Conservation (phyloP, 148 eudicot species). For the Agrostemma githago region DNA sequence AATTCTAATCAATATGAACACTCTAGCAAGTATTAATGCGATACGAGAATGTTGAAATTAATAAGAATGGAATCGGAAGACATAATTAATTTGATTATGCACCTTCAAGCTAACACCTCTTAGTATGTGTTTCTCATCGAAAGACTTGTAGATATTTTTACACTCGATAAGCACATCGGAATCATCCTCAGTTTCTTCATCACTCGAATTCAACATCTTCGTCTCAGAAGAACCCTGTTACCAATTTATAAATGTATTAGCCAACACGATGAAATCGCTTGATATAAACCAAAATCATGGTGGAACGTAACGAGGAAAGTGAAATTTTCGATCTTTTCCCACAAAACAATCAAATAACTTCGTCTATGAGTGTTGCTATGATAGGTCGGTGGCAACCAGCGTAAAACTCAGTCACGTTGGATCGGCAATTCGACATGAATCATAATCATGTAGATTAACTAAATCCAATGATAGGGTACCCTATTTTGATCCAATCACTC, state of each 20-base stretch:
- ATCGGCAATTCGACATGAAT: no score
- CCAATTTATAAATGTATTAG: not conserved
- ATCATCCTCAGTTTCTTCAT: slow-evolving; percentile 49
- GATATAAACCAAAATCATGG: not conserved
- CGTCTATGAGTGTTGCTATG: no score
- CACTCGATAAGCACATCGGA: slow-evolving; percentile 95
- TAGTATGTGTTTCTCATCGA: slow-evolving; percentile 86
- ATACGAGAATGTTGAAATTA: not conserved
- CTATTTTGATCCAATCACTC: no score
- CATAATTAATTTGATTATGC: slow-evolving; percentile 2
- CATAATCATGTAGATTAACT: no score
- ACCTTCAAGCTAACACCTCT: slow-evolving; percentile 96
- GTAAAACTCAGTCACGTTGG: no score
- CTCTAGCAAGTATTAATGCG: not conserved
- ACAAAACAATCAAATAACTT: no score
- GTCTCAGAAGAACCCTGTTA: slow-evolving; percentile 44
- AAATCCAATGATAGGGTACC: no score
- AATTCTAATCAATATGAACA: slow-evolving; percentile 14
- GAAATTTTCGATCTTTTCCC: not conserved
- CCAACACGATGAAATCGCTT: not conserved
- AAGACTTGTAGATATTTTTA: slow-evolving; percentile 67
- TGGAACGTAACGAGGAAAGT: not conserved
- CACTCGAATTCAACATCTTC: slow-evolving; percentile 30
- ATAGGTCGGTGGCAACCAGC: no score
- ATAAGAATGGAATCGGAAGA: not conserved